Conservation (phyloP, 1,284 basidiomycete genomes). For the Gomphus bonarii region DNA sequence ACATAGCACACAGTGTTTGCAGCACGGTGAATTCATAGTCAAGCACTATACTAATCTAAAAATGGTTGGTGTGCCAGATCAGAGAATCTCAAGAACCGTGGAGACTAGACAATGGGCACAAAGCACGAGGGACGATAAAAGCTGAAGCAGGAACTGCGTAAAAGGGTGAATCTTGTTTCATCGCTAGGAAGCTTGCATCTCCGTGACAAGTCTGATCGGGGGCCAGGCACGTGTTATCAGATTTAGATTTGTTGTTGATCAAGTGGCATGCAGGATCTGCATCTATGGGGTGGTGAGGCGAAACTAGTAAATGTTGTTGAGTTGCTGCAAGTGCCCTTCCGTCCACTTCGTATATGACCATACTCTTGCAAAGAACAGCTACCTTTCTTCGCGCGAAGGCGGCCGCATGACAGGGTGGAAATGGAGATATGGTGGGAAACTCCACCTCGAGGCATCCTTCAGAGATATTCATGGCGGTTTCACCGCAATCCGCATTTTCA, state of each 20-base stretch:
- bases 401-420: background rate
- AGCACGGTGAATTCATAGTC: no score
- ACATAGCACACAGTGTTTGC: no score
- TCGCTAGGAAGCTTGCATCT: background rate
- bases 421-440: background rate
- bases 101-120: background rate
- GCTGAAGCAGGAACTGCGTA: background rate
- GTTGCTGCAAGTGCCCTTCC: background rate
- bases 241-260: background rate
- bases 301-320: no score
- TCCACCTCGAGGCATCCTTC: background rate
- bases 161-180: background rate
- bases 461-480: background rate
- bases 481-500: background rate
- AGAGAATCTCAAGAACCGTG: background rate
- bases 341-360: background rate
- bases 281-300: background rate
- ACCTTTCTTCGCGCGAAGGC: background rate
- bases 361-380: background rate
- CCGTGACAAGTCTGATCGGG: background rate
- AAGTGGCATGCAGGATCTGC: background rate
- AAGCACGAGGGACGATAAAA: background rate
- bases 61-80: background rate
- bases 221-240: background rate
- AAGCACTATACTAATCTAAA: background rate